Conservation (phyloP, 2,329 filamentous ascomycete species). For the Penicillium sp. region DNA sequence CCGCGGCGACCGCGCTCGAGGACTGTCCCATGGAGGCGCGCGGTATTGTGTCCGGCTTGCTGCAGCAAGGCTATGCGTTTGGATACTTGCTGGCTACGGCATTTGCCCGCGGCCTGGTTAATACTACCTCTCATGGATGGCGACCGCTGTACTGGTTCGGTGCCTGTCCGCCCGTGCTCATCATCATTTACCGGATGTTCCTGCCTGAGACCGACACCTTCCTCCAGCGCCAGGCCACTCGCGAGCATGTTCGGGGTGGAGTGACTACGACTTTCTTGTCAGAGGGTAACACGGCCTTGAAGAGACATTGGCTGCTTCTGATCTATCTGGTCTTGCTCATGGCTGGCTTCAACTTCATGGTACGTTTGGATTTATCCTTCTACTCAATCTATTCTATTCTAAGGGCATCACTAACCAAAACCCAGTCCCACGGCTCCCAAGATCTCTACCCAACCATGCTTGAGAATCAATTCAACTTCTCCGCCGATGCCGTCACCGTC, state of each 20-base stretch:
- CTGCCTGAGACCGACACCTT: conserved; percentile 72
- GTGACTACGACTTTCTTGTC: conserved; percentile 60
- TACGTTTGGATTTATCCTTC: conserved; percentile 20
- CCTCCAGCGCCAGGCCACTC: conserved; percentile 53
- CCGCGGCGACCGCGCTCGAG: conserved; percentile 54
- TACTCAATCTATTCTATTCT: no score
- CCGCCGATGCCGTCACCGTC: conserved; percentile 54
- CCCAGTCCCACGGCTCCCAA: conserved; percentile 60
- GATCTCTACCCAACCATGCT: conserved; percentile 56
- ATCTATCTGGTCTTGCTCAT: conserved; percentile 76
- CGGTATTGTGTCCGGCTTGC: conserved; percentile 53
- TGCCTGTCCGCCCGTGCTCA: conserved; percentile 66
- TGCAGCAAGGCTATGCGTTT: conserved; percentile 57
- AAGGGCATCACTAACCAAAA: no score
- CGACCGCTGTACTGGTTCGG: conserved; percentile 84
- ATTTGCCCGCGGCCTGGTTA: conserved; percentile 43
- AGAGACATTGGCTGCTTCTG: conserved; percentile 70
- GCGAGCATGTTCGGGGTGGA: conserved; percentile 49
- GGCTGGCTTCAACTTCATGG: conserved; percentile 87
- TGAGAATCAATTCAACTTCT: conserved; percentile 51
- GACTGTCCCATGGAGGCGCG: conserved; percentile 52
- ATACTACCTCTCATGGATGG: conserved; percentile 73
- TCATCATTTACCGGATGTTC: conserved; percentile 68
- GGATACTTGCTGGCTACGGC: conserved; percentile 55
- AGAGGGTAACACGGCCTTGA: conserved; percentile 70